phyloP scores from a whole-genome alignment of 148 eudicot genomes.

The Heliamphora exappendiculata region DNA sequence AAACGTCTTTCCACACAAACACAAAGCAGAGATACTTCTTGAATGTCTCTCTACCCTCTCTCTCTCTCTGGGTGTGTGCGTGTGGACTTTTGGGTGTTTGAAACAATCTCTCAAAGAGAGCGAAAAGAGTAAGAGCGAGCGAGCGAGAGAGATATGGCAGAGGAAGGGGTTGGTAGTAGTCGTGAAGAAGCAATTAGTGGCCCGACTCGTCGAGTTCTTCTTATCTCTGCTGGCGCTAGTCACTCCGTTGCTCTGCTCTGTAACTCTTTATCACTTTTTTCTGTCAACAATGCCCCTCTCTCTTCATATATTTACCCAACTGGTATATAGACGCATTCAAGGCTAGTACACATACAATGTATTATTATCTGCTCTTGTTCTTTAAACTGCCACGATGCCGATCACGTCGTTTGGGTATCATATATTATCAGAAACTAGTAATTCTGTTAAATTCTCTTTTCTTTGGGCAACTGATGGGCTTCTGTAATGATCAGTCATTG shows the following conservation, averaged over 20 bases:
- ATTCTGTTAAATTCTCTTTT: neutral
- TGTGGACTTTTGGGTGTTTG: neutral
- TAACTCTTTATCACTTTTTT: slow-evolving; percentile 15
- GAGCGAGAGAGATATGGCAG: slow-evolving; percentile 23
- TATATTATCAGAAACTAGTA: neutral
- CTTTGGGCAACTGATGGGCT: neutral
- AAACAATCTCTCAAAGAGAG: neutral
- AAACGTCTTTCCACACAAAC: neutral
- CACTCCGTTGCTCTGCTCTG: slow-evolving; percentile 89
- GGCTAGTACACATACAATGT: neutral
- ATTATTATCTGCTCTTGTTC: too few relatives aligned
- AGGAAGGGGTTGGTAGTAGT: slow-evolving; percentile 16
- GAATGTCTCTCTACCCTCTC: neutral
- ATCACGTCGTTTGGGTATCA: neutral
- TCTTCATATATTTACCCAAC: neutral
- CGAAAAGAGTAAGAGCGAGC: slow-evolving; percentile 7
- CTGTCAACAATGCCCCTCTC: neutral
- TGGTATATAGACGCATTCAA: neutral
- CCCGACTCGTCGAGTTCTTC: slow-evolving; percentile 37
- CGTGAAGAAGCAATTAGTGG: slow-evolving; percentile 9
- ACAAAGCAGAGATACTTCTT: neutral
- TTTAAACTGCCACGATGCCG: too few relatives aligned
- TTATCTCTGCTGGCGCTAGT: slow-evolving; percentile 93
- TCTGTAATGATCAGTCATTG: neutral
- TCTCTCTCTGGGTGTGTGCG: neutral